phyloP scores from a whole-genome alignment of 768 basidiomycete genomes.

The Lyophyllum decastes region DNA sequence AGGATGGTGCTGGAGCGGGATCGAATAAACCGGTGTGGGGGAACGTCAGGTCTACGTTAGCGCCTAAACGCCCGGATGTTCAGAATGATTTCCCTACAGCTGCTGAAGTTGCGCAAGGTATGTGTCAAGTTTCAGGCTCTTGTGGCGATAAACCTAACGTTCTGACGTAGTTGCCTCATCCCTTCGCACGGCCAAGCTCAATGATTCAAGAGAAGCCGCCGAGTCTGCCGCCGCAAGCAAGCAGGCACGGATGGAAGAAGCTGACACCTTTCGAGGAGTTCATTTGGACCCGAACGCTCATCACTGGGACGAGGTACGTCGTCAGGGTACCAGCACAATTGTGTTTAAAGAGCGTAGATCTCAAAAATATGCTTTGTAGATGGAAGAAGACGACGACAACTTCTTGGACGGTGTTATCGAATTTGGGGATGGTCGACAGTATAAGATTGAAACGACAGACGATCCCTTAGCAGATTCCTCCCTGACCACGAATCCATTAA shows the following conservation, averaged over 20 bases:
- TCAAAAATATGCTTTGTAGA: slow-evolving; percentile 41
- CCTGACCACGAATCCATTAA: slow-evolving; percentile 25
- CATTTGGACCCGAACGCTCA: slow-evolving; percentile 93
- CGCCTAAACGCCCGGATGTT: slow-evolving; percentile 41
- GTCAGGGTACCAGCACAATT: not conserved
- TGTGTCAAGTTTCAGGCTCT: slow-evolving; percentile 22
- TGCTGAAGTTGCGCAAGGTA: slow-evolving; percentile 89
- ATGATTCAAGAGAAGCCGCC: slow-evolving; percentile 47
- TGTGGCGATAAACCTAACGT: slow-evolving; percentile 6
- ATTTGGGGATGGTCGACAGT: slow-evolving; percentile 93
- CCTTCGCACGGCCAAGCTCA: slow-evolving; percentile 34
- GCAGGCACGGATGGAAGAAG: slow-evolving; percentile 73
- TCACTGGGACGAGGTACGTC: slow-evolving; percentile 96
- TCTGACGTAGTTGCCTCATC: slow-evolving; percentile 28
- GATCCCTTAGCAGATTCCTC: slow-evolving; percentile 23
- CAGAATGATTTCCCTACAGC: slow-evolving; percentile 92
- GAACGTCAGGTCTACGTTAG: slow-evolving; percentile 47
- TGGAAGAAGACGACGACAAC: slow-evolving; percentile 92
- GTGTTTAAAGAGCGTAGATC: not conserved
- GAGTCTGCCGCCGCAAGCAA: slow-evolving; percentile 55
- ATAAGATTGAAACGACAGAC: slow-evolving; percentile 68
- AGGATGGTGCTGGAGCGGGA: slow-evolving; percentile 28
- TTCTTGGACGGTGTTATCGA: slow-evolving; percentile 90
- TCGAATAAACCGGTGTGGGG: slow-evolving; percentile 72
- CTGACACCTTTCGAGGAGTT: slow-evolving; percentile 92